Evolutionary conservation across 495 filamentous ascomycete species (phyloP).

Genomic region (Choiromyces venosus): DNA sequence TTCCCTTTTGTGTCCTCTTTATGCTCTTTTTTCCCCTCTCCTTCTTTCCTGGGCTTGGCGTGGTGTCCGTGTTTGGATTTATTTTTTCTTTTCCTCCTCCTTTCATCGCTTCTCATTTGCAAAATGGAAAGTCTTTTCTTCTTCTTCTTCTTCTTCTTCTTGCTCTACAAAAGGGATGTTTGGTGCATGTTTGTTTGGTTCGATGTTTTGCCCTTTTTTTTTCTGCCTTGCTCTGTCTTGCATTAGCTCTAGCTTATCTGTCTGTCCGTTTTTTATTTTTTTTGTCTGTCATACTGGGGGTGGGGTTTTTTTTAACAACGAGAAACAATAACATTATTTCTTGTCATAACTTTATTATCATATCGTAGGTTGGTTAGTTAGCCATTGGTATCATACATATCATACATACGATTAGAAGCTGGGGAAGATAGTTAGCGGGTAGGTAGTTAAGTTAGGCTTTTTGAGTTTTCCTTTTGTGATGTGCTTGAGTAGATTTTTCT

Average conservation of each 20-base stretch:
- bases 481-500: too few relatives aligned
- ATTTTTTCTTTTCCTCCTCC: background rate
- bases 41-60: conserved; percentile 36
- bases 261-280: too few relatives aligned
- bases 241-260: background rate
- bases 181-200: background rate
- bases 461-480: too few relatives aligned
- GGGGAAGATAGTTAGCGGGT: background rate
- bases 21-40: conserved; percentile 22
- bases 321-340: background rate
- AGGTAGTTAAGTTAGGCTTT: too few relatives aligned
- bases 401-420: background rate
- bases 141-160: background rate
- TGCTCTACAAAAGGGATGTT: background rate
- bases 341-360: background rate
- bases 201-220: background rate
- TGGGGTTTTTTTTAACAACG: background rate
- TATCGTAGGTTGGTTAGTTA: too few relatives aligned
- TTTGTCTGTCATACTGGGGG: background rate
- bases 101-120: background rate
- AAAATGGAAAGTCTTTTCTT: background rate
- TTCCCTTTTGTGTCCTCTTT: background rate
- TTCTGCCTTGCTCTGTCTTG: background rate
- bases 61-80: conserved; percentile 26
- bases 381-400: background rate